Conservation (phyloP, 352 stramenopile species). For the Plasmopara muralis region DNA sequence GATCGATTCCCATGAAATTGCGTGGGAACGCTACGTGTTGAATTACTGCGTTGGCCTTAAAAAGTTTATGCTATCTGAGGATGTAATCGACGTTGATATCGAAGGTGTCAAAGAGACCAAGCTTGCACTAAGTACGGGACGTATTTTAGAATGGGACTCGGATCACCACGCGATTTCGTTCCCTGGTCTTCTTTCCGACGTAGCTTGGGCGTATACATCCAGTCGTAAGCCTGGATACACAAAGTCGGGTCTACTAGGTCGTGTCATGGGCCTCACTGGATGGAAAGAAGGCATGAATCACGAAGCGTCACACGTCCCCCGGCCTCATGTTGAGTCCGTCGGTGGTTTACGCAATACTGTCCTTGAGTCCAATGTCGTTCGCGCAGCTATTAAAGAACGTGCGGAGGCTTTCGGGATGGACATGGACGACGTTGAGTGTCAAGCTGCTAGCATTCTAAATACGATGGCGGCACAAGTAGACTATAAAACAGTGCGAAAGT, state of each 20-base stretch:
- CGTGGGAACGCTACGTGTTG: slow-evolving; percentile 80
- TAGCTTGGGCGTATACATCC: slow-evolving; percentile 86
- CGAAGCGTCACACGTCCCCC: slow-evolving; percentile 79
- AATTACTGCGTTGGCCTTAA: slow-evolving; percentile 83
- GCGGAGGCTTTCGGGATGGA: slow-evolving; percentile 26
- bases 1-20: slow-evolving; percentile 66
- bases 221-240: slow-evolving; percentile 85
- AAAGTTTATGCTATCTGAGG: slow-evolving; percentile 76
- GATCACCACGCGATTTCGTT: slow-evolving; percentile 87
- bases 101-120: slow-evolving; percentile 75
- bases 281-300: slow-evolving; percentile 84
- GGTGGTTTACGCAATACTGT: slow-evolving; percentile 64
- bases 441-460: slow-evolving; percentile 57
- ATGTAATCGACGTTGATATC: slow-evolving; percentile 79
- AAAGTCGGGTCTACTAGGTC: slow-evolving; percentile 68
- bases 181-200: slow-evolving; percentile 71
- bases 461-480: slow-evolving; percentile 75
- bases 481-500: slow-evolving; percentile 68
- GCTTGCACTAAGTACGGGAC: slow-evolving; percentile 67
- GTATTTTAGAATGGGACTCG: slow-evolving; percentile 82
- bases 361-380: slow-evolving; percentile 54
- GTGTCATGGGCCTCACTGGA: slow-evolving; percentile 81
- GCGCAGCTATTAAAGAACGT: slow-evolving; percentile 41
- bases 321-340: slow-evolving; percentile 54
- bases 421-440: slow-evolving; percentile 40